These are phyloP conservation scores for Yarrowia sp. DNA, from an alignment of 805 yeast species.

Conservation along the genomic window DNA sequence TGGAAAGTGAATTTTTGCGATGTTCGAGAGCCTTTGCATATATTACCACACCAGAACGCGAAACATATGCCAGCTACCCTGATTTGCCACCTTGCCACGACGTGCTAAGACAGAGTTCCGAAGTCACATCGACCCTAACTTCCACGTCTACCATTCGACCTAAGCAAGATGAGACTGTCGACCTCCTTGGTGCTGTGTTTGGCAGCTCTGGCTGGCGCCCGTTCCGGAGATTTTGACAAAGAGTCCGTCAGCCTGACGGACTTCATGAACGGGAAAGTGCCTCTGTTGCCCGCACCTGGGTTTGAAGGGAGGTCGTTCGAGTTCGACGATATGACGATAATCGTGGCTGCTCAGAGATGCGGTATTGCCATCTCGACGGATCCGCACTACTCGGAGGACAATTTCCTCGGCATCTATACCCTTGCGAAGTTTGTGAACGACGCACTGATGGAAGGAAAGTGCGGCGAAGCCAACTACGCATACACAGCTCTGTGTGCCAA, in stretches of 20 bases:
- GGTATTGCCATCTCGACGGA: background rate
- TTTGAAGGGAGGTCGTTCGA: background rate
- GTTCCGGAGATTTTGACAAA: background rate
- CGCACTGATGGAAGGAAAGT: background rate
- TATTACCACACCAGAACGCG: too few relatives aligned
- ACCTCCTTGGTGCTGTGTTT: background rate
- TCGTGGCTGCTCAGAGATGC: background rate
- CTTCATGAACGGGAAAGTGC: background rate
- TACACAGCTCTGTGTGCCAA: background rate
- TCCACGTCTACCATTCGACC: background rate
- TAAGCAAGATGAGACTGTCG: background rate
- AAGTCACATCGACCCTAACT: background rate
- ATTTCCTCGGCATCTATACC: background rate
- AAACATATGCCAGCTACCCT: too few relatives aligned
- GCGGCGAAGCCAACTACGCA: constrained; percentile 9
- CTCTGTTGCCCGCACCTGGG: too few relatives aligned
- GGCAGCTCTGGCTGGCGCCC: background rate
- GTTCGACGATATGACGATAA: background rate
- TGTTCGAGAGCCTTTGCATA: too few relatives aligned
- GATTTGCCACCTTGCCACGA: too few relatives aligned
- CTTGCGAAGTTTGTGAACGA: background rate
- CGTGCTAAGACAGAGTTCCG: background rate
- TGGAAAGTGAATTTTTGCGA: background rate
- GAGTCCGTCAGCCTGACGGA: background rate
- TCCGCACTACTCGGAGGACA: background rate